Evolutionary conservation across 768 basidiomycete genomes (phyloP).

Genomic region (Lactifluus subvellereus): DNA sequence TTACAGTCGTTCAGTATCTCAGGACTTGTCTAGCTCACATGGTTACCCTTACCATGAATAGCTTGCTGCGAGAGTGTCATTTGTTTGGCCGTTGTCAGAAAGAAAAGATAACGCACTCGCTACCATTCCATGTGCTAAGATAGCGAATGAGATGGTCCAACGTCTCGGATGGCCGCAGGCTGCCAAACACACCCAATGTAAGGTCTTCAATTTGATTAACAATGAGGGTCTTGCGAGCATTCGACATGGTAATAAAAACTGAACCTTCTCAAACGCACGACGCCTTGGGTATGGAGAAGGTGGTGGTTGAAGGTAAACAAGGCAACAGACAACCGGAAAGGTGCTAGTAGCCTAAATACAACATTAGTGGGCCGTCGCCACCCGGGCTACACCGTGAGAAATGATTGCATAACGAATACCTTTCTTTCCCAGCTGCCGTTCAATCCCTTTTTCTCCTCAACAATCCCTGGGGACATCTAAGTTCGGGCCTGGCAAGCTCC

Average conservation of each 20-base stretch:
- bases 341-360: too few species aligned
- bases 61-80: slow-evolving; percentile 44
- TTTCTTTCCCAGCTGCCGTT: slow-evolving; percentile 13
- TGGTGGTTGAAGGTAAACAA: background rate
- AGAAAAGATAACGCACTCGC: slow-evolving; percentile 55
- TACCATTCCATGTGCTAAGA: slow-evolving; percentile 79
- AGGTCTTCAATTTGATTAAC: slow-evolving; percentile 53
- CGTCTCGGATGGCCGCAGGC: slow-evolving; percentile 52
- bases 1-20: background rate
- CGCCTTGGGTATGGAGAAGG: background rate
- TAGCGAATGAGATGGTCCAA: slow-evolving; percentile 71
- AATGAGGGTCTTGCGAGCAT: slow-evolving; percentile 40
- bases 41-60: slow-evolving; percentile 52
- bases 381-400: slow-evolving; percentile 36
- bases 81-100: slow-evolving; percentile 13
- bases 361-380: too few species aligned
- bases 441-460: slow-evolving; percentile 34
- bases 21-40: background rate
- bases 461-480: slow-evolving; percentile 81
- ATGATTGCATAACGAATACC: slow-evolving; percentile 36
- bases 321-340: too few species aligned
- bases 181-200: slow-evolving; percentile 57
- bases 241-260: slow-evolving; percentile 43
- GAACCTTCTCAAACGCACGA: background rate
- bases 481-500: slow-evolving; percentile 84